Base-by-base conservation (phyloP, 768 basidiomycete genomes). In the Pisolithus albus region DNA sequence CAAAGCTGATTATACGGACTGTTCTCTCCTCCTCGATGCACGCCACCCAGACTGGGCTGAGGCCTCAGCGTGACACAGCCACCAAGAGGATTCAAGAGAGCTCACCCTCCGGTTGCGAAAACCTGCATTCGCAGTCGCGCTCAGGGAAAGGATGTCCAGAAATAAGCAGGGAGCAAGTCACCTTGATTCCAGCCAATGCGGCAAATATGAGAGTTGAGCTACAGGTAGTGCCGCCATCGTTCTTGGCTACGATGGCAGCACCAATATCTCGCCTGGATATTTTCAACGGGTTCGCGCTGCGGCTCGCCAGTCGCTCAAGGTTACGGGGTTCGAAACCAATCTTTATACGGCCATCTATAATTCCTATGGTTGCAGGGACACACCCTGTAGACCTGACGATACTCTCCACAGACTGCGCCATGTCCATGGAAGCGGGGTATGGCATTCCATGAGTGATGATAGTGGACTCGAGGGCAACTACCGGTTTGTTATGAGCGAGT, bases 401-500 rank as follows among this genome's bases (percentile, higher is more conserved):
- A 7, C 61, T 64, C 66, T 92, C 91, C 18, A 95, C 74, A 6
- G 83, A 82, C 30, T 71, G 70, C 0, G 91, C 84, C 21, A 87
- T 83, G 24, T 83, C 73, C 6, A 86, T 64, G 61, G 92, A 94
- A 36, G 75, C 74, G 0, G 92, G 92, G 57, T 82, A 82, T 0
- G 92, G 90, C 71, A 95, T 82, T 18, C 92, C 95, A 73, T 97
- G 92, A 1, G 93, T 93, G 53, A 96, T 83, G 49, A 98, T 80
- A 1, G 95, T 85, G 2, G 88, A 90, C 66, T 98, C 95, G 10
- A 98, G 80, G 11, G 94, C 93, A 10, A 97, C 92, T 42, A 97
- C 75, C 18, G 92, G 83, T 54, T 71, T 73, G 9, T 75, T 71
- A 39, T 75, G 70, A 4, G 75, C 72, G 19, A 95, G 74, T 4